Base-by-base conservation (phyloP, 768 basidiomycete species). In the Udeniomyces megalosporus region DNA sequence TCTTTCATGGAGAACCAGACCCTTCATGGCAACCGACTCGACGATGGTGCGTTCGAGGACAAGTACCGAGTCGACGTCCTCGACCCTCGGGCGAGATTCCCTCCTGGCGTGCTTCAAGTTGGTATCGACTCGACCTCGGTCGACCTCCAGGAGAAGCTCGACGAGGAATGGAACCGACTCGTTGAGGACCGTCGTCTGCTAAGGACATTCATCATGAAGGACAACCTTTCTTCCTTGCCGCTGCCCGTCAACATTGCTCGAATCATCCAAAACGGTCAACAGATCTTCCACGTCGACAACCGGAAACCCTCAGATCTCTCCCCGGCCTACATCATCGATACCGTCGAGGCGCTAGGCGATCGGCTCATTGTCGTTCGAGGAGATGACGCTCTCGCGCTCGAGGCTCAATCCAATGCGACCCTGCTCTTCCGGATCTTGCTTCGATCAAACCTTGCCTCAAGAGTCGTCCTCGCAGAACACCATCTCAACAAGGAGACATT, bases 281-380 rank as follows among this genome's bases (percentile, higher is more conserved):
- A 97, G 68, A 92, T 96, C 70, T 97, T 97, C 83, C 89, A 92
- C 67, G 89, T 99, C 70, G 92, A 97, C 74, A 79, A 82, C 29
- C 82, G 95, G 62, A 89, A 95, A 69, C 88, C 92, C 0, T 88
- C 84, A 69, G 92, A 99, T 71, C 81, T 99, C 26, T 83, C 86
- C 34, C 95, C 95, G 0, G 78, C 79, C 0, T 86, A 93, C 67
- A 85, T 96, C 67, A 81, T 96, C 66, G 84, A 87, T 62, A 76
- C 82, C 6, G 83, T 97, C 7, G 77, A 79, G 47, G 84, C 81
- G 22, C 77, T 97, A n/a, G 77, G 80, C 45, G 80, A 82, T 15
- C 81, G 88, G 1, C 78, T 99, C 22, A 71, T 92, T 52, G 80
- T 97, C 26, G 84, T 97, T n/a, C 86, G 87, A 50, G 93, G 90